phyloP scores from a whole-genome alignment of 345 rosid species.

The Psidium friedrichsthalianum region DNA sequence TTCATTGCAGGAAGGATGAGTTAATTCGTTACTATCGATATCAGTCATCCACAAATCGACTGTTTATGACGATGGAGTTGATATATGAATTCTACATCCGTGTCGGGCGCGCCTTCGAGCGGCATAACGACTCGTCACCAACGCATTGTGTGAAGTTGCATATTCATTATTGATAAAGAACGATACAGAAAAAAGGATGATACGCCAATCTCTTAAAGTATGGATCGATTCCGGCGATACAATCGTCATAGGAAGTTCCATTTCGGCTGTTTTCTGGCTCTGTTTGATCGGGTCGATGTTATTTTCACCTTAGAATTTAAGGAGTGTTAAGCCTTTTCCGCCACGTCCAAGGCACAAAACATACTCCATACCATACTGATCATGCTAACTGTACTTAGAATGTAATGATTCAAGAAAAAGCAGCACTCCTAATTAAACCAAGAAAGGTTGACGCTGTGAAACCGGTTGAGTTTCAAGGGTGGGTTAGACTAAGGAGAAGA shows the following conservation, averaged over 20 bases:
- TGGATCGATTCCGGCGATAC: background rate
- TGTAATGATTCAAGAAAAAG: background rate
- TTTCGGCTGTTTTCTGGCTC: background rate
- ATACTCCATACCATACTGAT: background rate
- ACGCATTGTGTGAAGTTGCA: background rate
- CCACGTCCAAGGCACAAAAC: background rate
- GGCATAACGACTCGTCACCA: background rate
- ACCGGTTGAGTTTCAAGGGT: background rate
- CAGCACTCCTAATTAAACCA: background rate
- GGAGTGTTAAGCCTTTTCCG: background rate
- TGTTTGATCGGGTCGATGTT: background rate
- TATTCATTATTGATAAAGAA: background rate
- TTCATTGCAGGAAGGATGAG: background rate
- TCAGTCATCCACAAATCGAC: background rate
- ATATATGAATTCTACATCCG: background rate
- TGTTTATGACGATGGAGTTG: background rate
- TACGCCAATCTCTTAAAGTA: background rate
- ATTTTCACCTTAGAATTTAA: background rate
- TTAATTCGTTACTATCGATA: background rate
- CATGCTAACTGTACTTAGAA: background rate
- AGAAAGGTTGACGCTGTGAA: background rate
- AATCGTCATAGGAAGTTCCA: background rate
- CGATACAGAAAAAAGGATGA: background rate
- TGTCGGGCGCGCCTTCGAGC: background rate
- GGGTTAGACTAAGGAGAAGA: background rate